A percentile compares a stretch with the other conserved stretches of the same genome.
These are phyloP conservation scores for Piper betle DNA, from an alignment of 164 flowering plant genomes.

Conservation along the genomic window DNA sequence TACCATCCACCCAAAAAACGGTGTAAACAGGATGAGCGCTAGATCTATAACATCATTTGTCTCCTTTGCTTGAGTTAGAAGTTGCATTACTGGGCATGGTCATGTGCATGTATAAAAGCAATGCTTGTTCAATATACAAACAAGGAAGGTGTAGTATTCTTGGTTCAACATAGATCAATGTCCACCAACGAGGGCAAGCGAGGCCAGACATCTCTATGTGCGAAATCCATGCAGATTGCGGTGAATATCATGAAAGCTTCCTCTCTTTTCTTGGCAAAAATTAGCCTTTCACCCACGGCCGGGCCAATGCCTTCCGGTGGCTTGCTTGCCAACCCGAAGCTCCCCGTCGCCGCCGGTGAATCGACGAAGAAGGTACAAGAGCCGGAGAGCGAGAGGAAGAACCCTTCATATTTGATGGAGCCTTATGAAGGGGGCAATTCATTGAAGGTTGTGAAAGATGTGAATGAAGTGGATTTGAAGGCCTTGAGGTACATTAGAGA, in stretches of 20 bases:
- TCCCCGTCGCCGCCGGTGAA: background rate
- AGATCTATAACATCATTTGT: background rate
- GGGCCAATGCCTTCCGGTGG: background rate
- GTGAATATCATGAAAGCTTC: background rate
- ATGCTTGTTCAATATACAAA: background rate
- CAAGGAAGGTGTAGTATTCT: background rate
- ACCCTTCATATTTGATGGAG: background rate
- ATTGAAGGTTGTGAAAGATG: background rate
- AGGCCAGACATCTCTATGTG: background rate
- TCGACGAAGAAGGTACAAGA: background rate
- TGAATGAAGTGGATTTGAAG: background rate
- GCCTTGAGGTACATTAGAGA: background rate
- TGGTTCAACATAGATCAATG: background rate
- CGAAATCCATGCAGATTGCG: conserved; percentile 1
- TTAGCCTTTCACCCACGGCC: background rate
- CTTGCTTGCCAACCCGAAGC: background rate
- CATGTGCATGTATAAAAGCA: background rate
- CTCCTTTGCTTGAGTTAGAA: background rate
- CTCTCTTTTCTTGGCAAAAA: background rate
- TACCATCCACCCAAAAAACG: background rate
- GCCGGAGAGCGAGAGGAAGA: background rate
- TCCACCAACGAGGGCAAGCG: background rate
- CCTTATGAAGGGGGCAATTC: background rate
- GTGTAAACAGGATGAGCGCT: background rate
- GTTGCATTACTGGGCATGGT: background rate